Conservation (phyloP, 2,329 filamentous ascomycete species). For the Trichoderma atrobrunneum region DNA sequence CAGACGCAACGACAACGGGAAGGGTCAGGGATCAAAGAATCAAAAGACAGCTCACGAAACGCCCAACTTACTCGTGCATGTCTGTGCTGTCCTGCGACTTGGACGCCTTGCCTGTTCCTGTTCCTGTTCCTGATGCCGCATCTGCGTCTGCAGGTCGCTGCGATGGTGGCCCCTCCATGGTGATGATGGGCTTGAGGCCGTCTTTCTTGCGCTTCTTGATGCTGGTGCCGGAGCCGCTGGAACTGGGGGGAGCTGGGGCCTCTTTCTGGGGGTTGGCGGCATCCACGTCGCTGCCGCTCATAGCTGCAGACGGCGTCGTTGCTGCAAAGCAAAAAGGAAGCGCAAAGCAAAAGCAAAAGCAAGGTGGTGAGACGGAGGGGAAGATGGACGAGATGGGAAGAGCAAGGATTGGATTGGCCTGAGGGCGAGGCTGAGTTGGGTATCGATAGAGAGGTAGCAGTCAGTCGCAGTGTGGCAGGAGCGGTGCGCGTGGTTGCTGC, state of each 20-base stretch:
- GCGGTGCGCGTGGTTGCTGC: background rate
- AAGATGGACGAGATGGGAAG: background rate
- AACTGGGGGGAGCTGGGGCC: conserved; percentile 14
- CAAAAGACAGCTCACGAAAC: background rate
- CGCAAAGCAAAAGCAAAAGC: background rate
- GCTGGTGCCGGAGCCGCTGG: conserved; percentile 33
- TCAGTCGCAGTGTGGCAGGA: background rate
- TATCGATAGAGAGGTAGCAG: background rate
- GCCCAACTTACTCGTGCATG: background rate
- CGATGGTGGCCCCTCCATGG: conserved; percentile 49
- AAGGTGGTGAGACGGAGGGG: background rate
- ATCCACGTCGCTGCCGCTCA: conserved; percentile 31
- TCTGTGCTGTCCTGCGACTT: background rate
- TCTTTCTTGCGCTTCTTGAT: conserved; percentile 74
- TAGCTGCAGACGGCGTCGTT: conserved; percentile 18
- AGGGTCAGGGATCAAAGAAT: background rate
- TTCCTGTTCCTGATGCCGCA: background rate
- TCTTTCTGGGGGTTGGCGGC: conserved; percentile 28
- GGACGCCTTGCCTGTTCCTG: background rate
- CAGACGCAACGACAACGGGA: background rate
- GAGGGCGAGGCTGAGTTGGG: background rate
- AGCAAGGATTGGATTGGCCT: background rate
- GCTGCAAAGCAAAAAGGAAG: background rate
- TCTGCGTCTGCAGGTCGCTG: conserved; percentile 7
- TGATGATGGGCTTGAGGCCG: conserved; percentile 72